Evolutionary conservation across 2,329 filamentous ascomycete species (phyloP).

Genomic region (Aspergillus luchuensis): DNA sequence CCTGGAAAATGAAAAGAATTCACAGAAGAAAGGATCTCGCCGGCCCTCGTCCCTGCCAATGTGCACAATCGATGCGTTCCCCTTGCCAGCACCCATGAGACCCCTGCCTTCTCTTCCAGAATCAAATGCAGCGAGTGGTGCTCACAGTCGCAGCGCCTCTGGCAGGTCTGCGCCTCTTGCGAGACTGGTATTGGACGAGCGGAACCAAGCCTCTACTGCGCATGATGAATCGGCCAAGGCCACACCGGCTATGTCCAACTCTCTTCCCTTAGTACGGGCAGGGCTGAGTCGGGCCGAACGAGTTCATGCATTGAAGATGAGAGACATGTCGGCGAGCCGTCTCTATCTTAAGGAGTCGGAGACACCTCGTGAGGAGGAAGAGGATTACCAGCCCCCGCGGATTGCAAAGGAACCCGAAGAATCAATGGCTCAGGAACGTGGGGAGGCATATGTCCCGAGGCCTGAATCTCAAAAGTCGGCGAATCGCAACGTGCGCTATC

Average conservation of each 20-base stretch:
- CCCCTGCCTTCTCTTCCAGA: slow-evolving; percentile 39
- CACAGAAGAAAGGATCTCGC: slow-evolving; percentile 13
- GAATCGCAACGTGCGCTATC: slow-evolving; percentile 12
- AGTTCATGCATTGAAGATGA: slow-evolving; percentile 31
- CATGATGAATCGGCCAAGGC: slow-evolving; percentile 1
- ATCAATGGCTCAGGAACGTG: background rate
- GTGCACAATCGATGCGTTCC: slow-evolving; percentile 34
- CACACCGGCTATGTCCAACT: slow-evolving; percentile 6
- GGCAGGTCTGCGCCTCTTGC: slow-evolving; percentile 1
- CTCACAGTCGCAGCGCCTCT: background rate
- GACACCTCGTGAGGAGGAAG: slow-evolving; percentile 4
- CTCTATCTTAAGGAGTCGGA: slow-evolving; percentile 17
- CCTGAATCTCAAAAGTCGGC: slow-evolving; percentile 13
- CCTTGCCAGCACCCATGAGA: slow-evolving; percentile 38
- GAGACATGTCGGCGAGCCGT: slow-evolving; percentile 31
- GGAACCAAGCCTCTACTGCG: background rate
- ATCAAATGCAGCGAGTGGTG: slow-evolving; percentile 10
- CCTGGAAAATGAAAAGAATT: slow-evolving; percentile 1
- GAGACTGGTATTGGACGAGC: background rate
- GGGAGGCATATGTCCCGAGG: background rate
- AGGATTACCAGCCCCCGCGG: background rate
- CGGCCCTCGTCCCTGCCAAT: slow-evolving; percentile 30
- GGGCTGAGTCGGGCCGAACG: slow-evolving; percentile 26
- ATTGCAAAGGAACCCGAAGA: background rate
- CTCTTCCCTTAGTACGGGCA: slow-evolving; percentile 17